These are phyloP conservation scores for Aquilaria yunnanensis DNA, from an alignment of 345 rosid species.

Conservation along the genomic window DNA sequence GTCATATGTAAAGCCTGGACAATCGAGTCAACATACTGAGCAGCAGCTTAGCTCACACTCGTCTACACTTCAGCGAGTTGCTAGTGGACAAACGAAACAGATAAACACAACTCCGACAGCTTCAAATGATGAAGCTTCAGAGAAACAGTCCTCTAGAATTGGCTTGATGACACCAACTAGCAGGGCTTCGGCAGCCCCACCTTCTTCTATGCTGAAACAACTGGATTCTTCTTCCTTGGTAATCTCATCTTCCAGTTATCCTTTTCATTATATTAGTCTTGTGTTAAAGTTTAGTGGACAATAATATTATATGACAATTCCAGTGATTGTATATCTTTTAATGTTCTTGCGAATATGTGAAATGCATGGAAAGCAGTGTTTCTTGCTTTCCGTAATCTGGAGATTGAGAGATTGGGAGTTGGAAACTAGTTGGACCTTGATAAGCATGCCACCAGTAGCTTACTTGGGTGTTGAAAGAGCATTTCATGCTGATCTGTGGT, in stretches of 20 bases:
- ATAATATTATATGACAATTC: too few species aligned
- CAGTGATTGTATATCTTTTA: too few species aligned
- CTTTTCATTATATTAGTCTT: too few species aligned
- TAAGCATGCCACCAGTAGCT: too few species aligned
- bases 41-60: slow-evolving; percentile 36
- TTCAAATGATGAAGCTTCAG: slow-evolving; percentile 45
- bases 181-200: slow-evolving; percentile 15
- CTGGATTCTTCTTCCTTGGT: slow-evolving; percentile 48
- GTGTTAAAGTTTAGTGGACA: too few species aligned
- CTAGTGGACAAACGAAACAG: slow-evolving; percentile 35
- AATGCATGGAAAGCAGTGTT: too few species aligned
- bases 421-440: too few species aligned
- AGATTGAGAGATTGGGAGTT: too few species aligned
- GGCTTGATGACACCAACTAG: slow-evolving; percentile 35
- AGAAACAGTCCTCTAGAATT: slow-evolving; percentile 57
- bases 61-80: slow-evolving; percentile 22
- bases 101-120: slow-evolving; percentile 37
- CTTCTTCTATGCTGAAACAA: slow-evolving; percentile 20
- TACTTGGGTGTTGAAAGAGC: too few species aligned
- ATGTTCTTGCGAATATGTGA: too few species aligned
- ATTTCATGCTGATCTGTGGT: too few species aligned
- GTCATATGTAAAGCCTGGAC: slow-evolving; percentile 62
- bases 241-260: slow-evolving; percentile 14
- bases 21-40: slow-evolving; percentile 49
- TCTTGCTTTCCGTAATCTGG: too few species aligned